Evolutionary conservation across 202 grass and related monocot genomes (phyloP).

Genomic region (Digitaria exilis): DNA sequence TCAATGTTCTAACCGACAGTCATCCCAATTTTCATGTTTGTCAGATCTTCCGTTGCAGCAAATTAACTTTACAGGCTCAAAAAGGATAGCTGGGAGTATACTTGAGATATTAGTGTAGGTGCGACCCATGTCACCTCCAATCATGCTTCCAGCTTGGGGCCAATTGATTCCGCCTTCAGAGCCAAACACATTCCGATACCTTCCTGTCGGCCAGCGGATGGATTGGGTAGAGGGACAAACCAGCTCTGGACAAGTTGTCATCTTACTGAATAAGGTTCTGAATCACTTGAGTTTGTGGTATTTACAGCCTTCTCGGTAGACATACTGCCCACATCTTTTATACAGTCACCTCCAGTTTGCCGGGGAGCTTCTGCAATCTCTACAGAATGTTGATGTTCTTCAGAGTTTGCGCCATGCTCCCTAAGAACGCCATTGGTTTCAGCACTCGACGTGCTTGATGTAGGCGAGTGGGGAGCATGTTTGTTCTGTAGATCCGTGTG

Average conservation of each 20-base stretch:
- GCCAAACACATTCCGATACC: slow-evolving; percentile 10
- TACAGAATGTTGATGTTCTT: slow-evolving; percentile 28
- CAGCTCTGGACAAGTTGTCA: slow-evolving; percentile 34
- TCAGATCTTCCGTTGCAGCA: slow-evolving; percentile 49
- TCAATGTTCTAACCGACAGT: slow-evolving; percentile 40
- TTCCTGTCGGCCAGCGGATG: slow-evolving; percentile 21
- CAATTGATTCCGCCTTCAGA: slow-evolving; percentile 22
- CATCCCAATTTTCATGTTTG: slow-evolving; percentile 39
- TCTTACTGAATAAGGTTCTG: slow-evolving; percentile 86
- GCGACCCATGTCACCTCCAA: slow-evolving; percentile 32
- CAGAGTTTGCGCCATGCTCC: slow-evolving; percentile 35
- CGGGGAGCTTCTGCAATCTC: slow-evolving; percentile 33
- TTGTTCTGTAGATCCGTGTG: slow-evolving; percentile 39
- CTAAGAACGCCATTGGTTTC: slow-evolving; percentile 53
- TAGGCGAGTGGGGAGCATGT: slow-evolving; percentile 15
- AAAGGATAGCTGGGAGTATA: slow-evolving; percentile 44
- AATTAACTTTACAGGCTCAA: slow-evolving; percentile 53
- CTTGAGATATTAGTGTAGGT: slow-evolving; percentile 38
- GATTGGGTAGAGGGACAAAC: slow-evolving; percentile 19
- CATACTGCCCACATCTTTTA: slow-evolving; percentile 45
- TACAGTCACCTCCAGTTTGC: slow-evolving; percentile 51
- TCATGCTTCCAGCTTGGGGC: slow-evolving; percentile 38
- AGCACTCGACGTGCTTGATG: slow-evolving; percentile 14
- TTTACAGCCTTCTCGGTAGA: slow-evolving; percentile 55
- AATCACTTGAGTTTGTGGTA: slow-evolving; percentile 59